Percentiles rank a stretch among this genome's conserved stretches.
Conservation (phyloP, 2,329 filamentous ascomycete species). For the Botrytis elliptica region DNA sequence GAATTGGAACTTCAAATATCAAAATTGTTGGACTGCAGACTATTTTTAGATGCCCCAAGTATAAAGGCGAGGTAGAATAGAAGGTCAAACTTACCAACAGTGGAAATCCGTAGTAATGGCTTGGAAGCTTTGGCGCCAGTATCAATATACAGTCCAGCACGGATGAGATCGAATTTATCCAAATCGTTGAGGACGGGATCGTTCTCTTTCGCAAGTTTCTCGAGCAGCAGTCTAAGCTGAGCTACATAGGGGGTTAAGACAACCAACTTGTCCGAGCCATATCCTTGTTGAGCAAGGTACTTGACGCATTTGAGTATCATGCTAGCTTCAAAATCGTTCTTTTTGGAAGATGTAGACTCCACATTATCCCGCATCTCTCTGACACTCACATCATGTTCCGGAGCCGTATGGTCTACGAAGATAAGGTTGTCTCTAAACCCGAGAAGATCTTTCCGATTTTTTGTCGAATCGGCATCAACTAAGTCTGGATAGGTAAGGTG, state of each 20-base stretch:
- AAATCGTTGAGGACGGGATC: conserved; percentile 68
- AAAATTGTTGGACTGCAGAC: neutral
- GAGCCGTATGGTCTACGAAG: conserved; percentile 63
- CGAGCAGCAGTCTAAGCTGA: conserved; percentile 58
- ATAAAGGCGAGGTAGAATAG: neutral
- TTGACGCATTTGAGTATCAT: conserved; percentile 65
- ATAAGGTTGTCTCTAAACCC: conserved; percentile 61
- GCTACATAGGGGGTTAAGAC: conserved; percentile 72
- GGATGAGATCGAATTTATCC: conserved; percentile 61
- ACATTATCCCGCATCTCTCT: conserved; percentile 51
- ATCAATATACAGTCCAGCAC: conserved; percentile 56
- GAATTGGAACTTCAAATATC: neutral
- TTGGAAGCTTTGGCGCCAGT: conserved; percentile 53
- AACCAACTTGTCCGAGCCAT: conserved; percentile 62
- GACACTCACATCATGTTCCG: conserved; percentile 50
- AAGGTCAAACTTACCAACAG: conserved; percentile 56
- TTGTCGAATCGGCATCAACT: conserved; percentile 52
- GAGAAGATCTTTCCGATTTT: conserved; percentile 46
- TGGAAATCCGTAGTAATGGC: conserved; percentile 59
- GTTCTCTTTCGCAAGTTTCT: conserved; percentile 53
- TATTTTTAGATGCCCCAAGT: neutral
- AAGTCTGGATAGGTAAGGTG: conserved; percentile 62
- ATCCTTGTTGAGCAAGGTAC: conserved; percentile 71
- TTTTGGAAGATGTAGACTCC: conserved; percentile 51
- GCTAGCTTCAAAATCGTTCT: conserved; percentile 63